Base-by-base conservation (phyloP, 2,329 filamentous ascomycete genomes). In the Exophiala sideris region DNA sequence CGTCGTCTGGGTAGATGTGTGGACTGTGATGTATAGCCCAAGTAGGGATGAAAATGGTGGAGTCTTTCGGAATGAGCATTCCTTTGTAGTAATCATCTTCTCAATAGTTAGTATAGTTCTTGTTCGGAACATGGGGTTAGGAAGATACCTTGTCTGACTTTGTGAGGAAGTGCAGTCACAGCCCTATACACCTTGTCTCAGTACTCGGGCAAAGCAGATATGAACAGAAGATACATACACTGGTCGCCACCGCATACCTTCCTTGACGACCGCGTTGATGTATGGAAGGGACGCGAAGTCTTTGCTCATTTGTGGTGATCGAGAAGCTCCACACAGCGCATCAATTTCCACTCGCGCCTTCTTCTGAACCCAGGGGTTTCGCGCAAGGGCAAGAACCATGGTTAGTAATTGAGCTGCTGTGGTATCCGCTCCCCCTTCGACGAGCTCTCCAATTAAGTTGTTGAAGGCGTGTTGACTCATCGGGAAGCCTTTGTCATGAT, bases 21-120 rank as follows among this genome's bases (percentile, higher is more conserved):
- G 33, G 24, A 12, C 10, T 52, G 41, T 52, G 49, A 33, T 52
- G 49, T 16, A 52, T 52, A 8, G 49, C 49, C 49, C 49, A 52
- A 14, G 36, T 46, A n/a, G n/a, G 20, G 12, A 52, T 39, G 21
- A 45, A 52, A 18, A 81, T 64, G 7, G 35, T 52, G 0, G 77
- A 78, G 0, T 73, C 76, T 2, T 72, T 69, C 2, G 78, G 77
- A 16, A 81, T 77, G 6, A 71, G 65, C 59, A 75, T 78, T 9
- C 75, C 76, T 41, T 72, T 70, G 59, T 77, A 80, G 6, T 65
- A 62, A 51, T 81, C 77, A 42, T 80, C 76, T 35, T 36, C 21
- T n/a, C 21, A 24, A 6, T 24, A 24, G 21, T 24, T 9, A 14
- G n/a, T 18, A 9, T 4, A 3, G 9, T 45, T 45, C 32, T 6